Percentiles rank a stretch among this genome's conserved stretches.
Evolutionary conservation across 768 basidiomycete species (phyloP).

Genomic region (Amanita polypyramis): DNA sequence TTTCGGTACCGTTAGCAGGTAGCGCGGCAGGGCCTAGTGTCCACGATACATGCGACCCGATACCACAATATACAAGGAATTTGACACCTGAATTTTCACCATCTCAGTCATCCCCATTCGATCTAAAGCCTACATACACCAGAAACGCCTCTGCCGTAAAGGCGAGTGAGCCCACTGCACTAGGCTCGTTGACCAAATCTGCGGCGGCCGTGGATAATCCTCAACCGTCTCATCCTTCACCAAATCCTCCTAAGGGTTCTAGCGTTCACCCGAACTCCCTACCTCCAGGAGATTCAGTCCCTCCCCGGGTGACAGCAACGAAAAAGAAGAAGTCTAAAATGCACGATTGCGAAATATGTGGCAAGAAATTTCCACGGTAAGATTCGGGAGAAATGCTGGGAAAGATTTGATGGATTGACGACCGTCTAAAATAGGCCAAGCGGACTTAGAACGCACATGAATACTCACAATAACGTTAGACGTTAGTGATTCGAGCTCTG

Average conservation of each 20-base stretch:
- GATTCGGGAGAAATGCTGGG: constrained; percentile 1
- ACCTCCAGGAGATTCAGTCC: not conserved
- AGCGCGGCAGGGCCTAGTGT: not conserved
- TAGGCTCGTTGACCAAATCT: not conserved
- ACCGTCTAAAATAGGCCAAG: constrained; percentile 29
- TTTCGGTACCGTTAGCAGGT: not conserved
- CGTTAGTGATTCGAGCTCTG: constrained; percentile 25
- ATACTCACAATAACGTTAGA: constrained; percentile 40
- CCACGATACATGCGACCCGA: not conserved
- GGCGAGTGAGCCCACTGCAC: not conserved
- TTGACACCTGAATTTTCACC: not conserved
- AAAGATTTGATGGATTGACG: not conserved
- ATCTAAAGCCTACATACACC: not conserved
- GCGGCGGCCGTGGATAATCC: not conserved
- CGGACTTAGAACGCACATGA: constrained; percentile 48
- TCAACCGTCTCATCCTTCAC: not conserved
- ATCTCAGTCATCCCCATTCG: not conserved
- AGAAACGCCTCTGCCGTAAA: not conserved
- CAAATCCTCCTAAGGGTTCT: not conserved
- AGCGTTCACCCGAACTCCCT: not conserved
- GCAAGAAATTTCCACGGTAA: constrained; percentile 41
- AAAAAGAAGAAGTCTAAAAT: constrained; percentile 44
- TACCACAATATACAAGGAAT: not conserved
- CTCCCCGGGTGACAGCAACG: not conserved
- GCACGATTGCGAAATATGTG: constrained; percentile 41